phyloP scores from a whole-genome alignment of 192 early-diverging fungal genomes.

The Geosiphon pyriformis region DNA sequence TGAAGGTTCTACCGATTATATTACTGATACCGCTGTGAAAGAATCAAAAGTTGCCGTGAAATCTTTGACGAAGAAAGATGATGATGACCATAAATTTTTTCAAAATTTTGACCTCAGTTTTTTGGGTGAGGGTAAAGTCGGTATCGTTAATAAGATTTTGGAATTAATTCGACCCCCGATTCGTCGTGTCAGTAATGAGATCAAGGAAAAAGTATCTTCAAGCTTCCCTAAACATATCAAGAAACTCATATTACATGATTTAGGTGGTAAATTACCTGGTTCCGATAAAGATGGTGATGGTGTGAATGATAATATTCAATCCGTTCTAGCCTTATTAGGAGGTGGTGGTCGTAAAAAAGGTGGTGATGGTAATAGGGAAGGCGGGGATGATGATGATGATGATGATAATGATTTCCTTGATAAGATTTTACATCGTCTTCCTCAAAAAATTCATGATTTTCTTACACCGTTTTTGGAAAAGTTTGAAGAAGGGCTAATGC shows the following conservation, averaged over 20 bases:
- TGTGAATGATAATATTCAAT: background rate
- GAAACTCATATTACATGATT: background rate
- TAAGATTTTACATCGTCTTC: background rate
- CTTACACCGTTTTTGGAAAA: background rate
- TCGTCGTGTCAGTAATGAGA: background rate
- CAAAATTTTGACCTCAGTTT: conserved; percentile 3
- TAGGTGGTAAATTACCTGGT: background rate
- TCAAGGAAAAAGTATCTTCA: conserved; percentile 4
- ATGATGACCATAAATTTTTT: background rate
- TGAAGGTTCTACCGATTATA: background rate
- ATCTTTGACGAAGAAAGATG: background rate
- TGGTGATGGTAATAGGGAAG: background rate
- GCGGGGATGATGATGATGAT: background rate
- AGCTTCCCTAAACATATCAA: conserved; percentile 2
- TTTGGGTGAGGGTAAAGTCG: conserved; percentile 16
- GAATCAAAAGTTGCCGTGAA: background rate
- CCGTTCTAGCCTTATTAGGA: too few relatives aligned
- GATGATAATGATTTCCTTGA: background rate
- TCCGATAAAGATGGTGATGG: background rate
- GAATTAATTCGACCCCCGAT: conserved; percentile 11
- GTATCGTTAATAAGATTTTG: conserved; percentile 6
- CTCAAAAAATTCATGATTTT: conserved; percentile 3
- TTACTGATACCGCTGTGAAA: conserved; percentile 1
- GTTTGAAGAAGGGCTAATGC: background rate
- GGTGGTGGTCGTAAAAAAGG: background rate